phyloP scores from a whole-genome alignment of 768 basidiomycete species.

The Panus rudis region DNA sequence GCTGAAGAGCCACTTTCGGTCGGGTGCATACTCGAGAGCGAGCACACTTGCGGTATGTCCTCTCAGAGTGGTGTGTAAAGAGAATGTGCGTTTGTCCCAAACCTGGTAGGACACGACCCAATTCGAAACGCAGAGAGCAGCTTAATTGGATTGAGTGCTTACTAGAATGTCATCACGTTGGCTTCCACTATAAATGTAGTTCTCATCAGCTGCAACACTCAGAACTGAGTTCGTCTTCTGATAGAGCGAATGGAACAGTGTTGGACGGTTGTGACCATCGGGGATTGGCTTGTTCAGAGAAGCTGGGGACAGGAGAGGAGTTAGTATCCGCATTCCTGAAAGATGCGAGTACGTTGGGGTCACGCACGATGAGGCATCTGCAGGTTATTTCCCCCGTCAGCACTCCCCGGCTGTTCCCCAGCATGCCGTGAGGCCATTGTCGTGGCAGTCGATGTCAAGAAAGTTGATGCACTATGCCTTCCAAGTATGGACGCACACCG shows the following conservation, averaged over 20 bases:
- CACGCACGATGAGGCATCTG: too few relatives aligned
- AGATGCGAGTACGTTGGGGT: too few relatives aligned
- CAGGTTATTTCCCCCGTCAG: too few relatives aligned
- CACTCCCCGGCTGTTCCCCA: too few relatives aligned
- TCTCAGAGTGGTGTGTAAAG: constrained; percentile 56
- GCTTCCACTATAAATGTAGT: constrained; percentile 77
- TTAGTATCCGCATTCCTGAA: too few relatives aligned
- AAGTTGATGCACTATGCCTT: too few relatives aligned
- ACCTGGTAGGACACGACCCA: constrained; percentile 43
- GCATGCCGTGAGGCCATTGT: too few relatives aligned
- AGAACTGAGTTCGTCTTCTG: constrained; percentile 66
- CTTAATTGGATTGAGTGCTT: constrained; percentile 15
- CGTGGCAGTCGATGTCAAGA: too few relatives aligned
- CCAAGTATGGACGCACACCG: too few relatives aligned
- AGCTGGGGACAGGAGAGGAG: too few relatives aligned
- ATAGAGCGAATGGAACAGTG: constrained; percentile 61
- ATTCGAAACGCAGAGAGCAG: background rate
- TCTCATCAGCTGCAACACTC: constrained; percentile 63
- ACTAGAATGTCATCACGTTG: constrained; percentile 76
- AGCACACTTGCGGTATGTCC: constrained; percentile 86
- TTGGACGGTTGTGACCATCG: constrained; percentile 10
- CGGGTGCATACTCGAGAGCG: constrained; percentile 66
- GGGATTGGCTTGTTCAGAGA: constrained; percentile 8
- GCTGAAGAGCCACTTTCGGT: constrained; percentile 83
- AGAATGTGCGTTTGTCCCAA: constrained; percentile 72